Evolutionary conservation across 1,284 basidiomycete genomes (phyloP), one percentile per base, ranked within the genome.

Genomic region (Trichosporon sp.): DNA sequence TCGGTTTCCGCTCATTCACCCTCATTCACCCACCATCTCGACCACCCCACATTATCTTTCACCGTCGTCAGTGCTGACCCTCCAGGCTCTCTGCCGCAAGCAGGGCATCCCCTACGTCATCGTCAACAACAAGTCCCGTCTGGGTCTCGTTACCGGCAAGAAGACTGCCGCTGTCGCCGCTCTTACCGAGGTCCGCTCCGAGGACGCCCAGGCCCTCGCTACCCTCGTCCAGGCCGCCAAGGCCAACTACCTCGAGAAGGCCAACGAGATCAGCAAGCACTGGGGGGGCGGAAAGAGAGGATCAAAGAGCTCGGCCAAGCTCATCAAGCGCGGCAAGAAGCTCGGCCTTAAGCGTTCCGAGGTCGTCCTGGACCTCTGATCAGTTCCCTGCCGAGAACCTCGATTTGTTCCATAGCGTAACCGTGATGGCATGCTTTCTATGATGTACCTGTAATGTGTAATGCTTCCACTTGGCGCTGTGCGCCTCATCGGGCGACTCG

Each of bases 21-120:
- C n/a, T n/a, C n/a, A n/a, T n/a, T n/a, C n/a, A n/a, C n/a, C 8
- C 47, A n/a, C 47, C 11, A 23, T 21, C 47, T 25, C 18, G 2
- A 5, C 47, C 21, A 21, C 47, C 18, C 47, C 18, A 51, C 47
- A 18, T 23, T 18, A 12, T 9, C 27, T 18, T 29, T n/a, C 27
- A 31, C 15, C 27, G 2, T 31, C 27, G 15, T 3, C 29, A 31
- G 15, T 29, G 29, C 56, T 60, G 29, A 60, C 56, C 6, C 12
- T 32, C 5, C 27, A 60, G 35, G 60, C 21, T n/a, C 90, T 98
- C 74, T 99, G 96, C 88, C 90, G 95, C 85, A 98, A 98, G 90
- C 97, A 98, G 95, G 95, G 95, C 83, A 90, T 98, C 64, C 81
- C 81, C 94, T 98, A 98, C 86, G 93, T 96, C 75, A 98, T 99